Percentiles rank a stretch among this genome's conserved stretches.
Conservation (phyloP, 257 asterid species). For the Lavandula angustifolia region DNA sequence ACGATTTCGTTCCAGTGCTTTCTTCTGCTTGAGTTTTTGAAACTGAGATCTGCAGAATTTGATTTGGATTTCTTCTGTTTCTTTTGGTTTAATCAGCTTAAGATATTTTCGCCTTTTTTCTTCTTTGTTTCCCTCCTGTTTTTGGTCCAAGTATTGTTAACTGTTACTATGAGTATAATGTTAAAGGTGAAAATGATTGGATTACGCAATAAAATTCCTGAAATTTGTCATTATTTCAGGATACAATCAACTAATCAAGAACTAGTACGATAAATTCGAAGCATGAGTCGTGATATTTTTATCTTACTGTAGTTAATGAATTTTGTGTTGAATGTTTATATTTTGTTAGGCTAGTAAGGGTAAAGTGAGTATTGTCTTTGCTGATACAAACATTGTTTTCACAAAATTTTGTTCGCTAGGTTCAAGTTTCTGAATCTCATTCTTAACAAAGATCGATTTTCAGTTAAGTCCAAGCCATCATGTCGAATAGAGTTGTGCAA, state of each 20-base stretch:
- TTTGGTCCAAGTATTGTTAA: not conserved
- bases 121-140: not conserved
- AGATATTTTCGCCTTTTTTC: not conserved
- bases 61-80: not conserved
- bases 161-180: not conserved
- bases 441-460: conserved; percentile 20
- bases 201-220: conserved; percentile 8
- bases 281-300: not conserved
- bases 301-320: conserved; percentile 1
- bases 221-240: not conserved
- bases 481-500: conserved; percentile 44
- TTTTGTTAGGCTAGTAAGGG: not conserved
- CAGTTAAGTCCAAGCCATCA: conserved; percentile 29
- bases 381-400: conserved; percentile 13
- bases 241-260: not conserved
- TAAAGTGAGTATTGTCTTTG: not conserved
- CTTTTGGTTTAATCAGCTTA: not conserved
- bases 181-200: not conserved
- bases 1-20: not conserved
- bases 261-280: not conserved
- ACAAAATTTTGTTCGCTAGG: conserved; percentile 14
- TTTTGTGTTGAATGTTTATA: not conserved
- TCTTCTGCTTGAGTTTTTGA: not conserved
- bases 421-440: conserved; percentile 13
- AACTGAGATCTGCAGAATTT: not conserved